Evolutionary conservation across 768 basidiomycete species (phyloP).

Genomic region (Mycena metata): DNA sequence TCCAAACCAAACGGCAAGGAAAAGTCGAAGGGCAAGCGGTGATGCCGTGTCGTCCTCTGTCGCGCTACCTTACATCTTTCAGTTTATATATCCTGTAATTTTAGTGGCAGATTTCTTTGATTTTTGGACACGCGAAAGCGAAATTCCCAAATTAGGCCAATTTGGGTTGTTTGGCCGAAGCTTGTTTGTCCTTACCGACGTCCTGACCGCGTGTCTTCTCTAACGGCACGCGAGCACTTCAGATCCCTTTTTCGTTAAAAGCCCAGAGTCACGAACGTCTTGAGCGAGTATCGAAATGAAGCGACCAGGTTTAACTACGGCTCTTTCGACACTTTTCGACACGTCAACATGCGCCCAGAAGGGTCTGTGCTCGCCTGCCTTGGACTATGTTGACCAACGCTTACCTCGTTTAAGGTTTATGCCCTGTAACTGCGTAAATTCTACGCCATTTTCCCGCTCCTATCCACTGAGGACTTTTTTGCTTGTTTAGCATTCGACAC

Average conservation of each 20-base stretch:
- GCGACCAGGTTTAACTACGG: no score
- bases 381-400: no score
- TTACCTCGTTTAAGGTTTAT: slow-evolving; percentile 52
- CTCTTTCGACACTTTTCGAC: slow-evolving; percentile 61
- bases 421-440: slow-evolving; percentile 77
- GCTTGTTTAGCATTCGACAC: slow-evolving; percentile 39
- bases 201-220: no score
- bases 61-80: slow-evolving; percentile 18
- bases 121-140: no score
- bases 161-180: not conserved
- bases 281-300: no score
- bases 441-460: no score
- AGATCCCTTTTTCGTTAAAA: no score
- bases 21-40: slow-evolving; percentile 50
- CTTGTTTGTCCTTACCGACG: not conserved
- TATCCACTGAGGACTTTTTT: no score
- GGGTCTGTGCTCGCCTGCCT: slow-evolving; percentile 49
- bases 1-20: slow-evolving; percentile 40
- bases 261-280: no score
- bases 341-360: slow-evolving; percentile 71
- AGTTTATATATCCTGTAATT: slow-evolving; percentile 24
- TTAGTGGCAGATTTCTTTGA: not conserved
- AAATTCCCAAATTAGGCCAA: not conserved
- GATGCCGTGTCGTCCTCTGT: not conserved
- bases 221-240: no score